phyloP scores from a whole-genome alignment of 1,139 yeast genomes.

The Nadsonia commutata region DNA sequence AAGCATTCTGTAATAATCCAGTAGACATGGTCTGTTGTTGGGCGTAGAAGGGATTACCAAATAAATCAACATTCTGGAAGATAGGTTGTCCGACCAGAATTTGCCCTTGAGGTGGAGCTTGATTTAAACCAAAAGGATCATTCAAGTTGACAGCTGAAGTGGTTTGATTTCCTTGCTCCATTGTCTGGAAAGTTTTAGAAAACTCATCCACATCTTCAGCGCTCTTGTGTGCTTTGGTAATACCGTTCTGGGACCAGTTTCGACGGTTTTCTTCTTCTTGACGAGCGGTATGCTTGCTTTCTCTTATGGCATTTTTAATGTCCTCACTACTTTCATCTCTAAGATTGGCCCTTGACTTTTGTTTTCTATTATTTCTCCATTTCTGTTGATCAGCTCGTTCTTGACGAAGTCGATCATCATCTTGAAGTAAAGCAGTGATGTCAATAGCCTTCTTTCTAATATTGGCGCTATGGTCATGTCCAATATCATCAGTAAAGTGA shows the following conservation, averaged over 20 bases:
- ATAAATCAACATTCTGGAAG: slow-evolving; percentile 35
- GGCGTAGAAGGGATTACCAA: slow-evolving; percentile 58
- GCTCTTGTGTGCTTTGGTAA: background rate
- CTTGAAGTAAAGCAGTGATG: slow-evolving; percentile 59
- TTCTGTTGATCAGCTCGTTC: slow-evolving; percentile 33
- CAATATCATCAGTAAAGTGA: slow-evolving; percentile 64
- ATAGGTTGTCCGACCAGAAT: background rate
- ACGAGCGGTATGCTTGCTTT: background rate
- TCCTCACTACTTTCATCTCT: background rate
- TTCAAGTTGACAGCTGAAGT: background rate
- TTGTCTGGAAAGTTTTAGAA: background rate
- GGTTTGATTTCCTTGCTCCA: background rate
- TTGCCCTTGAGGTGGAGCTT: background rate
- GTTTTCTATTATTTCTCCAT: background rate
- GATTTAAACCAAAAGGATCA: background rate
- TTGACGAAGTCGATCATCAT: slow-evolving; percentile 66
- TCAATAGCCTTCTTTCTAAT: slow-evolving; percentile 86
- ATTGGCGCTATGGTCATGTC: slow-evolving; percentile 78
- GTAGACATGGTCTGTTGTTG: slow-evolving; percentile 34
- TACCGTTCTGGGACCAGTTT: background rate
- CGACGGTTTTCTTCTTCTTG: background rate
- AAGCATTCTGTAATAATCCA: slow-evolving; percentile 34
- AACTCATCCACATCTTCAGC: background rate
- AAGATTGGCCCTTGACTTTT: background rate
- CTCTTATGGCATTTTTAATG: background rate